phyloP scores from a whole-genome alignment of 2,329 filamentous ascomycete species.

The Pyrenochaeta sp. region DNA sequence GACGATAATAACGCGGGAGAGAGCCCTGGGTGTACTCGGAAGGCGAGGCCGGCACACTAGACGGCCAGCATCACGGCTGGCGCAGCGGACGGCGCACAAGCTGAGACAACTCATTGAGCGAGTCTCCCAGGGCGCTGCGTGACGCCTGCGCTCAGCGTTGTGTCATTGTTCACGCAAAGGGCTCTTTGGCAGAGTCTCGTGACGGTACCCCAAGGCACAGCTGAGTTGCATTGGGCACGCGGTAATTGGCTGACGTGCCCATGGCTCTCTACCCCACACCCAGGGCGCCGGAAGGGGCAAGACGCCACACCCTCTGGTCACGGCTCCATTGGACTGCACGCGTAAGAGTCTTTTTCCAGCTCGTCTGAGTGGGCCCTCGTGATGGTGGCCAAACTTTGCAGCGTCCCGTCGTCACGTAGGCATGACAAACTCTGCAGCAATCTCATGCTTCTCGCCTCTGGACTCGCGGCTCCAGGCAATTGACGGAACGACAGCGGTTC shows the following conservation, averaged over 20 bases:
- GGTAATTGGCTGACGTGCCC: slow-evolving; percentile 18
- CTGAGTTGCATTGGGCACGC: slow-evolving; percentile 8
- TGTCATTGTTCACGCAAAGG: slow-evolving; percentile 14
- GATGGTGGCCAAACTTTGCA: slow-evolving; percentile 1
- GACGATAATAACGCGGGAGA: slow-evolving; percentile 41
- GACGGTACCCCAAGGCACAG: slow-evolving; percentile 9
- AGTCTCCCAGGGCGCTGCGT: neutral
- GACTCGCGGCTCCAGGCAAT: too few relatives aligned
- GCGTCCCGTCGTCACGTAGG: neutral
- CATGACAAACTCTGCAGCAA: too few relatives aligned
- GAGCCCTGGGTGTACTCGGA: slow-evolving; percentile 28
- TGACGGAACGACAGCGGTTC: too few relatives aligned
- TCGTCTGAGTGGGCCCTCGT: too few relatives aligned
- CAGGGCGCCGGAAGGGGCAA: slow-evolving; percentile 25
- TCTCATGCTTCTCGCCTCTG: too few relatives aligned
- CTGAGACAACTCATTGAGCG: slow-evolving; percentile 17
- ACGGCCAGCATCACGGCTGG: slow-evolving; percentile 14
- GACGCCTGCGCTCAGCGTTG: slow-evolving; percentile 13
- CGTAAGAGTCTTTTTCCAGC: slow-evolving; percentile 9
- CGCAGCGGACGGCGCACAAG: slow-evolving; percentile 3
- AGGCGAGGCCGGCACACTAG: slow-evolving; percentile 26
- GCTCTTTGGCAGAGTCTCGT: slow-evolving; percentile 12
- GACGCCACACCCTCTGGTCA: slow-evolving; percentile 27
- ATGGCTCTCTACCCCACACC: slow-evolving; percentile 17
- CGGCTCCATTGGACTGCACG: slow-evolving; percentile 19